phyloP scores from a whole-genome alignment of 177 flowering plant species.

The Vitis hybrid region DNA sequence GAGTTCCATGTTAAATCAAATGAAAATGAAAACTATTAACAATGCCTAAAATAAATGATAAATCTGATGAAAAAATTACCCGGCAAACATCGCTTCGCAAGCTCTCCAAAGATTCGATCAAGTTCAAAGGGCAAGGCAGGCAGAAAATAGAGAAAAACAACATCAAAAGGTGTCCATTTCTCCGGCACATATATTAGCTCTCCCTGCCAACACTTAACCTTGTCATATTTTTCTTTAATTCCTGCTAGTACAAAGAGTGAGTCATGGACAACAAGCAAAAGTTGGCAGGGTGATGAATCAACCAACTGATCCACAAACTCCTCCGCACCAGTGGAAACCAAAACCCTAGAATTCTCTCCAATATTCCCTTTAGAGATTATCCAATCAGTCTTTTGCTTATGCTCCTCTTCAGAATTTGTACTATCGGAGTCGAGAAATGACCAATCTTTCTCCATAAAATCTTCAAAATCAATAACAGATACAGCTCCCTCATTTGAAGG shows the following conservation, averaged over 20 bases:
- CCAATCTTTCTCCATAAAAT: conserved; percentile 78
- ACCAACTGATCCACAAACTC: conserved; percentile 64
- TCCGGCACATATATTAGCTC: conserved; percentile 64
- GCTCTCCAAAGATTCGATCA: conserved; percentile 44
- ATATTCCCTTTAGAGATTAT: conserved; percentile 64
- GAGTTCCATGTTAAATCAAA: neutral
- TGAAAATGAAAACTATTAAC: neutral
- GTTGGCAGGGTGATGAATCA: conserved; percentile 34
- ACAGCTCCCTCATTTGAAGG: conserved; percentile 40
- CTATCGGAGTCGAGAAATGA: conserved; percentile 71
- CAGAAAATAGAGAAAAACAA: conserved; percentile 65
- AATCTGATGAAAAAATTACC: conserved; percentile 39
- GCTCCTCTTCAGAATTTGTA: conserved; percentile 29
- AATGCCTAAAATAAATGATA: neutral
- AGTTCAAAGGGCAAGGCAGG: conserved; percentile 74
- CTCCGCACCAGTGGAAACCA: conserved; percentile 71
- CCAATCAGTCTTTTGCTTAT: conserved; percentile 29
- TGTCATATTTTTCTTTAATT: conserved; percentile 74
- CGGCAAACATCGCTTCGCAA: conserved; percentile 50
- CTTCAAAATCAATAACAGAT: conserved; percentile 54
- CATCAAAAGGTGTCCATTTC: conserved; percentile 82
- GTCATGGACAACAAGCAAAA: conserved; percentile 75
- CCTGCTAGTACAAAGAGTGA: conserved; percentile 66
- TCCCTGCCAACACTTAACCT: conserved; percentile 90
- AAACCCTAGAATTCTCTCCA: conserved; percentile 49